Conservation (phyloP, 1,139 yeast genomes). For the Diutina ranongensis region DNA sequence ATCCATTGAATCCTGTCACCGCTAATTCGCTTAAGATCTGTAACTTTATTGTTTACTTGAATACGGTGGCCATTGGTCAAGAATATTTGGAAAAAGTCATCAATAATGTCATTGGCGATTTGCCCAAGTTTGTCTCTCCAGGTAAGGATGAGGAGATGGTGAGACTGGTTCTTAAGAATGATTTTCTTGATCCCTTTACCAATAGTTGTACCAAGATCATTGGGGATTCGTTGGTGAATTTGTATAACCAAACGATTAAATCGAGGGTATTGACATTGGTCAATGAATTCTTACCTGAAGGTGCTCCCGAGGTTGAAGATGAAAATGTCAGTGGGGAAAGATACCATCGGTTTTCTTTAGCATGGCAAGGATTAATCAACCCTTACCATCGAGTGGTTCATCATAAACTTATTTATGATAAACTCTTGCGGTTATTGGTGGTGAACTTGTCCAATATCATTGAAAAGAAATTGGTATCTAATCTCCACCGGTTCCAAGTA, state of each 20-base stretch:
- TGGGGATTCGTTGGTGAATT: slow-evolving; percentile 39
- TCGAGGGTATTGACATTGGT: slow-evolving; percentile 35
- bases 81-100: slow-evolving; percentile 41
- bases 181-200: slow-evolving; percentile 27
- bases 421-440: slow-evolving; percentile 40
- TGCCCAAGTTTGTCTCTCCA: slow-evolving; percentile 34
- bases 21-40: slow-evolving; percentile 27
- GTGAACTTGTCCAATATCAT: slow-evolving; percentile 40
- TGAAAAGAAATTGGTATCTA: slow-evolving; percentile 57
- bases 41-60: slow-evolving; percentile 43
- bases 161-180: slow-evolving; percentile 25
- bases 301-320: slow-evolving; percentile 14
- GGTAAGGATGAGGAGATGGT: slow-evolving; percentile 39
- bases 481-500: slow-evolving; percentile 45
- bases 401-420: slow-evolving; percentile 32
- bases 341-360: slow-evolving; percentile 31
- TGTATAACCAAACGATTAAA: slow-evolving; percentile 50
- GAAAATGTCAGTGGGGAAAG: background rate
- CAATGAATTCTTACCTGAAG: slow-evolving; percentile 44
- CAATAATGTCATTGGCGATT: slow-evolving; percentile 19
- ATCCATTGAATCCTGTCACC: slow-evolving; percentile 7
- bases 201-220: slow-evolving; percentile 35
- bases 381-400: slow-evolving; percentile 57
- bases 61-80: slow-evolving; percentile 49
- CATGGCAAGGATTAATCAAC: slow-evolving; percentile 53